Conservation (phyloP, 345 rosid genomes). For the Citrus cavaleriei region DNA sequence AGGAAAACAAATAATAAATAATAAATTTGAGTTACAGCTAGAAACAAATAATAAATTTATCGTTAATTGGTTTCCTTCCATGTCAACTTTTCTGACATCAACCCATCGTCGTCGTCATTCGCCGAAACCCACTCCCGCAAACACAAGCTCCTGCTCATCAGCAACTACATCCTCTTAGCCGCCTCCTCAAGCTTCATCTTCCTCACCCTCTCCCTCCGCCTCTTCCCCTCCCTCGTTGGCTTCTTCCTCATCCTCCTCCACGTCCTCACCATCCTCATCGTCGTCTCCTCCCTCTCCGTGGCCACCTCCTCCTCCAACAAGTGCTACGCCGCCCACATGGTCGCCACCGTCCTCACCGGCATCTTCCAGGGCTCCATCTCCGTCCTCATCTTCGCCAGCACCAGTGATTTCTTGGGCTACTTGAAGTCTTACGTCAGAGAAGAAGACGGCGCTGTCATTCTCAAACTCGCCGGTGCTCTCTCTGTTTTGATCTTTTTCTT, state of each 20-base stretch:
- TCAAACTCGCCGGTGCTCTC: slow-evolving; percentile 36
- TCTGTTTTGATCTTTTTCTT: slow-evolving; percentile 32
- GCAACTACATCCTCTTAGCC: slow-evolving; percentile 35
- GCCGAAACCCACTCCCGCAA: slow-evolving; percentile 15
- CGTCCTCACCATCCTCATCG: slow-evolving; percentile 26
- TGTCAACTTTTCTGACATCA: too few relatives aligned
- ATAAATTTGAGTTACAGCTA: too few relatives aligned
- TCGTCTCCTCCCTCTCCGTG: slow-evolving; percentile 30
- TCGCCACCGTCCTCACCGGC: slow-evolving; percentile 36
- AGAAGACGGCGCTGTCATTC: slow-evolving; percentile 32
- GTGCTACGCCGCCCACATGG: slow-evolving; percentile 43
- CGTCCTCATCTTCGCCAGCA: slow-evolving; percentile 30
- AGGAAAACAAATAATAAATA: too few relatives aligned
- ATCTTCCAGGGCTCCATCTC: slow-evolving; percentile 40
- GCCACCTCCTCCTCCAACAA: slow-evolving; percentile 24
- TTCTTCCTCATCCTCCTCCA: slow-evolving; percentile 43
- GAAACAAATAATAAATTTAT: too few relatives aligned
- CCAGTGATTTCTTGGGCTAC: slow-evolving; percentile 29
- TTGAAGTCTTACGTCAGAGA: slow-evolving; percentile 41
- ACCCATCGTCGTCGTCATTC: neutral
- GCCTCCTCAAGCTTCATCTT: slow-evolving; percentile 42
- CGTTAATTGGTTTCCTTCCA: too few relatives aligned
- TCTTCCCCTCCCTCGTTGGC: slow-evolving; percentile 33
- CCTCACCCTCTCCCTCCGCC: slow-evolving; percentile 39
- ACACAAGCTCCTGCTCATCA: slow-evolving; percentile 24